Evolutionary conservation across 345 rosid species (phyloP).

Genomic region (Gynandropsis gynandra): DNA sequence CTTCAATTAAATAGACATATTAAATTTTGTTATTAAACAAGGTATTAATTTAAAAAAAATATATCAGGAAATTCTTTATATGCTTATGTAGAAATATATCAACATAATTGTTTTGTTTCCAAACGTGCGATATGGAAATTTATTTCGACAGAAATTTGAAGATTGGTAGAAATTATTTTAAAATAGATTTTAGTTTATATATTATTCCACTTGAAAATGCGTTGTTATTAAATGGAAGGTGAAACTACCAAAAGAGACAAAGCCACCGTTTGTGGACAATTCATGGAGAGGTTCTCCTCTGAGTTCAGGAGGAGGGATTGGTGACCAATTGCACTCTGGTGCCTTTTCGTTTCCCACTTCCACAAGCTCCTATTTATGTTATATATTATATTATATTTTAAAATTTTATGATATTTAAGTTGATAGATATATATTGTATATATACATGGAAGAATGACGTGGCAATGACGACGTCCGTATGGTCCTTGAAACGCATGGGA

Average conservation of each 20-base stretch:
- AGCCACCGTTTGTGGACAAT: conserved; percentile 77
- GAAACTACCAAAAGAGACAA: conserved; percentile 84
- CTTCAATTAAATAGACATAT: too few relatives aligned
- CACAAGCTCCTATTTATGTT: conserved; percentile 49
- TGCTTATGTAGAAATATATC: too few relatives aligned
- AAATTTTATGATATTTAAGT: background rate
- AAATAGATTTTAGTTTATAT: too few relatives aligned
- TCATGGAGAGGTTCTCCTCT: conserved; percentile 77
- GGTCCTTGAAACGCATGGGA: conserved; percentile 82
- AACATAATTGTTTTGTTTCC: too few relatives aligned
- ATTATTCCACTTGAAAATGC: too few relatives aligned
- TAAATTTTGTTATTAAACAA: too few relatives aligned
- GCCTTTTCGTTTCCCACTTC: conserved; percentile 68
- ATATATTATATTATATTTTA: background rate
- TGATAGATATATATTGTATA: background rate
- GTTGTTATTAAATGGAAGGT: too few relatives aligned
- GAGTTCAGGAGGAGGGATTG: conserved; percentile 78
- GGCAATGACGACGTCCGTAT: conserved; percentile 70
- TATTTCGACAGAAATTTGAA: too few relatives aligned
- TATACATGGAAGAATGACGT: conserved; percentile 57
- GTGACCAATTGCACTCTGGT: conserved; percentile 82
- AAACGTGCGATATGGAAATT: too few relatives aligned
- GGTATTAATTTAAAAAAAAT: too few relatives aligned
- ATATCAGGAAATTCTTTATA: too few relatives aligned
- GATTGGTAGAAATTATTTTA: too few relatives aligned